Evolutionary conservation across 2,329 filamentous ascomycete species (phyloP), one percentile per base, ranked within the genome.

Genomic region (Curvularia verruculosa): DNA sequence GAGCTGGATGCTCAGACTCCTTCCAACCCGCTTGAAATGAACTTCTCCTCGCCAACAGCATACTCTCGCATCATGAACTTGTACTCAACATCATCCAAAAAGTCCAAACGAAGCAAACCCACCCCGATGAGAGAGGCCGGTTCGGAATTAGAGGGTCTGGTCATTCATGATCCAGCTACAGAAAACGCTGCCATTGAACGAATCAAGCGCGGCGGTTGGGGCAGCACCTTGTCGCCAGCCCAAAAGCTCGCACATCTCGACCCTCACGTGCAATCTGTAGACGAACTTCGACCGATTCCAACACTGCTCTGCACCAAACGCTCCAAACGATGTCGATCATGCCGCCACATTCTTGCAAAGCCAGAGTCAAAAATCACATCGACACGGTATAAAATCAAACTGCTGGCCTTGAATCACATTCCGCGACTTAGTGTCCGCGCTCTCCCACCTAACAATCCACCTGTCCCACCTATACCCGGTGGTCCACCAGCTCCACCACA

Each of bases 281-380:
- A 88, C 51, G 86, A 94, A 19, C 85, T 98, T 5, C 88, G 91
- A 26, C 95, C 95, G 0, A 84, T 93, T 13, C 89, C 93, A 0
- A 89, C 90, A 15, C 84, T 96, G 2, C 85, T 99, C 13, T 89
- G 92, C 54, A 96, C 94, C 0, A 97, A 97, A 73, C 89, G 94
- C 36, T 92, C 92, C 19, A 98, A 97, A 79, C 91, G 95, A 44
- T 99, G 95, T 77, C 89, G 91, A 49, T 85, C 89, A 10, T 99
- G 95, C 78, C 89, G 95, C 12, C 94, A 98, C 79, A 97, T 98
- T 72, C 89, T 99, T 66, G 90, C 92, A 59, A 96, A 96, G 75
- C 95, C 94, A 13, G 95, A 99, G 77, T 86, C 88, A 57, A 99
- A 98, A 77, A 88, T 96, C 29, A 87, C 87, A 45, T 94, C 90